Evolutionary conservation across 139 green algal genomes (phyloP), one percentile per base, ranked within the genome.

Genomic region (Tetradesmus lagerheimii): DNA sequence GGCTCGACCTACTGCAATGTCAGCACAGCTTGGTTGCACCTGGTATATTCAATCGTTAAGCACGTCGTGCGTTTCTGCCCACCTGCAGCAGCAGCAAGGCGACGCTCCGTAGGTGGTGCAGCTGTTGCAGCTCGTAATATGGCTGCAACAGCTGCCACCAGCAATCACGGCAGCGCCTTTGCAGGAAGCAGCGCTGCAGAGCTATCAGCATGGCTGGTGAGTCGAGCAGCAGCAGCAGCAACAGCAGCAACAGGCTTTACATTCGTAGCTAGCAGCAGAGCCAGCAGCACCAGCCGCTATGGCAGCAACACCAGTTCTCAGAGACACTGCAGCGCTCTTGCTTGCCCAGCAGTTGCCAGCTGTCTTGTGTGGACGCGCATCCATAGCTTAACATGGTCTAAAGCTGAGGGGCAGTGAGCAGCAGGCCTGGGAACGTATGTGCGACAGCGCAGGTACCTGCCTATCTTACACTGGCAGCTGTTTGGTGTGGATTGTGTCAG

Each of bases 171-270:
- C 71, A 38, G 31, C 31, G 6, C 71, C 0, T 88, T 88, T 64
- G 64, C 62, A 80, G 83, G 83, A 9, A 64, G 64, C 41, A 80
- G 37, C 25, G 31, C 83, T 45, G 83, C 62, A 34, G 83, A 88
- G 12, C 50, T 88, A 16, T 50, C 75, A 12, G 47, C 76, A 43
- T 88, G 83, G 83, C 83, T 88, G 64, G 83, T 88, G 38, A 80
- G 82, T 15, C 16, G 25, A 74, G 25, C 25, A 14, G 16, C 64
- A 75, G 15, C 64, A 75, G 15, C 64, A 35, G 15, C 64, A 62
- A 23, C 64, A 75, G 25, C 64, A 35, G 25, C 29, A 75, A 23
- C 16, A 35, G 20, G n/a, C n/a, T n/a, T n/a, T n/a, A n/a, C n/a
- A n/a, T n/a, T n/a, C n/a, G n/a, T n/a, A n/a, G n/a, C n/a, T 35